Base-by-base conservation (phyloP, 352 stramenopile species). In the Globisporangium radiosum region DNA sequence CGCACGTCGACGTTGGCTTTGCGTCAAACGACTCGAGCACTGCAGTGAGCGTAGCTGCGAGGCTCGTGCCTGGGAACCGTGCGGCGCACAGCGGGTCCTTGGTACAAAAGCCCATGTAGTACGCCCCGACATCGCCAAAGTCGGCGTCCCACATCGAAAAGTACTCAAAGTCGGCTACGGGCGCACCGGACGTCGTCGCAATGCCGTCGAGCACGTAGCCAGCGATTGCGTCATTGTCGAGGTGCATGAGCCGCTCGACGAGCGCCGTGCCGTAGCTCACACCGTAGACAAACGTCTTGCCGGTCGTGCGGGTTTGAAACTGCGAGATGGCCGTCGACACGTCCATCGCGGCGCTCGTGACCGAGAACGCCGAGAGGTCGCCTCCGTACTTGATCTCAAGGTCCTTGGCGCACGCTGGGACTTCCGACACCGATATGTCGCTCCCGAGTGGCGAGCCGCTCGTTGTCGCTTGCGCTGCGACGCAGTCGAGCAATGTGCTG, bases 201-300 rank as follows among this genome's bases (percentile, higher is more conserved):
- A 84, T 54, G 14, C 72, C 67, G 38, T 87, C 75, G 10, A 87
- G 54, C 40, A 81, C 61, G 53, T 85, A 87, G 9, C 76, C 76
- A 15, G 60, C 65, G 53, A 86, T 69, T 14, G 69, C 62, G 1
- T 70, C 58, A 3, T 65, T 64, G 5, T 63, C 40, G 13, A 86
- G 47, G 42, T 84, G 76, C 15, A 85, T 78, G 8, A 80, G 19
- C 10, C 74, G 72, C 56, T 87, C 72, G 4, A 80, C 65, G 7
- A 83, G 50, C 19, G 69, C 62, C 0, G 72, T 75, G 43, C 76
- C 76, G 51, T 87, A 87, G 55, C 76, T 86, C 45, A 50, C 45
- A 15, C 45, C 45, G 7, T 50, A 50, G 45, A 50, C 45, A 33
- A 50, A 33, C 45, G 45, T 50, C 45, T 50, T 50, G 14, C 15